Base-by-base conservation (phyloP, 2,329 filamentous ascomycete genomes). In the Biscogniauxia mediterranea region DNA sequence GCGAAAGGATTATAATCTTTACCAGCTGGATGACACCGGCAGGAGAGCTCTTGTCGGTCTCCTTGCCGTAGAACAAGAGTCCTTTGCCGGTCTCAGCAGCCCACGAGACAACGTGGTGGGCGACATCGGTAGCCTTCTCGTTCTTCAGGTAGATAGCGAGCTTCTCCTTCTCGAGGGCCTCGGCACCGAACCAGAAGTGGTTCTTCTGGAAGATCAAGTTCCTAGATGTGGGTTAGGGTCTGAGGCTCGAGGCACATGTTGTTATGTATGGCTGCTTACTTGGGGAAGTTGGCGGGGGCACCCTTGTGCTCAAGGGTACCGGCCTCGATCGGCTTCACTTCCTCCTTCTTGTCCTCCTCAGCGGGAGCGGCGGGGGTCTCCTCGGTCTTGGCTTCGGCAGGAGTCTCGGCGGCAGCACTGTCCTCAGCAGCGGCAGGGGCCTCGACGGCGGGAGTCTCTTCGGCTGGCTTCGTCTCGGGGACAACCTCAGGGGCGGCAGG, bases 41-140 rank as follows among this genome's bases (percentile, higher is more conserved):
- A 63, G 94, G 93, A 62, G 85, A 84, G 67, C 86, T 82, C 87
- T 96, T 97, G 80, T 96, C 90, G 57, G 85, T 82, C 78, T 91
- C 89, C 87, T 94, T 93, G 79, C 90, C 89, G 79, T 92, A 91
- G 85, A 96, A 97, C 51, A 98, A 83, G 20, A 98, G 89, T 74
- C 95, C 95, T 84, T 96, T 96, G 77, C 94, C 94, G 62, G 94
- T 97, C 83, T 96, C 88, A 69, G 88, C 88, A 66, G 94, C 92
- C 92, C 95, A 97, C 42, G 95, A 90, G 69, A 88, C 89, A 70
- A 90, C 89, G 68, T 91, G 85, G 81, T 96, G 89, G 64, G 90
- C 89, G 68, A 89, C 78, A 64, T 85, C 83, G 58, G 88, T 83
- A 60, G 89, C 83, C 89, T 97, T 97, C 85, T 97, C 93, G 72